Evolutionary conservation across 2,329 filamentous ascomycete genomes (phyloP).

Genomic region (Beauveria australis): DNA sequence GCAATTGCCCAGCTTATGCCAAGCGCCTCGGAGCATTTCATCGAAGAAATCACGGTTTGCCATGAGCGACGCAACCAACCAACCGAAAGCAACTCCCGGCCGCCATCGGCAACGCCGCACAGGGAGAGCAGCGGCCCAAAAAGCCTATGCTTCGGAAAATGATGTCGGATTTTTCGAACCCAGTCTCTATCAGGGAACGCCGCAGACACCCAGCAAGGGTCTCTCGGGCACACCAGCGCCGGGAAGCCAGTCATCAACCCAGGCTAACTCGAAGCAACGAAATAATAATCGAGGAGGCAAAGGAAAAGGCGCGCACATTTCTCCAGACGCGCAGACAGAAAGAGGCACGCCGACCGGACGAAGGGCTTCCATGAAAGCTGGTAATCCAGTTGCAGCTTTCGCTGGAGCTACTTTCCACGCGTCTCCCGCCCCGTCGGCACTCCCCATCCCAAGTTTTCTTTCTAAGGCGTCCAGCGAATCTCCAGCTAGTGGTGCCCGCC

Average conservation of each 20-base stretch:
- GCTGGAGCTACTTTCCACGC: slow-evolving; percentile 92
- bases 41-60: slow-evolving; percentile 2
- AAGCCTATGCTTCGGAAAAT: slow-evolving; percentile 53
- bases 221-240: slow-evolving; percentile 27
- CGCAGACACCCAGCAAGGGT: slow-evolving; percentile 41
- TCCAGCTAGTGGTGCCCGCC: slow-evolving; percentile 32
- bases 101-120: slow-evolving; percentile 32
- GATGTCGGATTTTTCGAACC: slow-evolving; percentile 30
- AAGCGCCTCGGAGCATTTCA: not conserved
- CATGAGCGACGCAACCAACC: slow-evolving; percentile 27
- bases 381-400: slow-evolving; percentile 54
- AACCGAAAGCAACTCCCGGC: slow-evolving; percentile 26
- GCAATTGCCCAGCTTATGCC: not conserved
- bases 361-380: slow-evolving; percentile 35
- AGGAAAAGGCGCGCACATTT: slow-evolving; percentile 22
- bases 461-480: slow-evolving; percentile 67
- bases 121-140: slow-evolving; percentile 35
- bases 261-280: slow-evolving; percentile 21
- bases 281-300: slow-evolving; percentile 22
- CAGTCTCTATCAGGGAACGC: slow-evolving; percentile 25
- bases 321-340: slow-evolving; percentile 33
- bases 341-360: slow-evolving; percentile 36
- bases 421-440: slow-evolving; percentile 80
- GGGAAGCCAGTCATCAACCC: slow-evolving; percentile 16
- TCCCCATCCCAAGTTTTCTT: slow-evolving; percentile 83